Base-by-base conservation (phyloP, 2,329 filamentous ascomycete species). In the Colletotrichum sublineola region DNA sequence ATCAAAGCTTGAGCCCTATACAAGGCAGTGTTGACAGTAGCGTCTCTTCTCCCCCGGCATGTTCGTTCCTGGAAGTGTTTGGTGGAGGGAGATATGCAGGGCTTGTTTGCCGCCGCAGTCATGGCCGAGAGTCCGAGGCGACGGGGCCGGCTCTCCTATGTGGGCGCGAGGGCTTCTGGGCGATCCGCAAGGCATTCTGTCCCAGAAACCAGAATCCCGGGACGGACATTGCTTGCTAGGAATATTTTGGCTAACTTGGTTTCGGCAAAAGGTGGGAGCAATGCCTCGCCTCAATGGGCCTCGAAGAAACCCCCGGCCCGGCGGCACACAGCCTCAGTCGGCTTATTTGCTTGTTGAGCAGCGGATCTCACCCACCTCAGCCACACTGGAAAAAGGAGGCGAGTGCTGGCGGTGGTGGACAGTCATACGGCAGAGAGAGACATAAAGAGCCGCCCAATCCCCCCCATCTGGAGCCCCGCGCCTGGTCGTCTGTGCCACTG, bases 111-210 rank as follows among this genome's bases (percentile, higher is more conserved):
- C n/a, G 31, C 31, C 60, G 44, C 33, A 38, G 44, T 31, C 60
- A 48, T n/a, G 60, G 31, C 44, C 44, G 44, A 50, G 3, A 9
- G n/a, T 2, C 42, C 58, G 58, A 44, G 20, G 31, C 42, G 33
- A 24, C 42, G 58, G 58, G n/a, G 29, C 58, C 31, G 44, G 31
- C 29, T 33, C 31, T 31, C 46, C 24, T 24, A 11, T 33, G 44
- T 24, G n/a, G n/a, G 57, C 29, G 46, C 15, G 46, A 5, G 3
- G 60, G 60, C 58, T 11, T 8, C 12, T 36, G 31, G 58, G 57
- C 57, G 20, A 20, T 24, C 44, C 12, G 31, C 44, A 50, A 62
- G 60, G 60, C 60, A 62, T 33, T 48, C 18, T 56, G 18, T 55
- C 31, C 52, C 52, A 56, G 33, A 6, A 38, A 56, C 33, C 53